These are phyloP conservation scores for Xerocomus potaroensis DNA, from an alignment of 768 basidiomycete species.

Conservation along the genomic window DNA sequence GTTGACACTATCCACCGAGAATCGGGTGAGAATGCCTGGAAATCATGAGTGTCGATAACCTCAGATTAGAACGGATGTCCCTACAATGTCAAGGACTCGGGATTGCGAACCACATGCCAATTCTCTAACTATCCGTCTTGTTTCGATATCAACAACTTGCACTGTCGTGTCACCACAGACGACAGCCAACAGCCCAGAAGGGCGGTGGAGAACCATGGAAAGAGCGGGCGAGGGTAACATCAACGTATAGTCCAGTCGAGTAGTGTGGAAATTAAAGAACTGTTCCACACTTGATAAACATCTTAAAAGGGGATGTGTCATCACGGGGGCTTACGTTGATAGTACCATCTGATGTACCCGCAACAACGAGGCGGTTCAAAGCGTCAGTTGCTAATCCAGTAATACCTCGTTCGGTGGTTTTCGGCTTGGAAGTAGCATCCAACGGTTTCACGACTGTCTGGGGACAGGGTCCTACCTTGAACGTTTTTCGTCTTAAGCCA, in stretches of 20 bases:
- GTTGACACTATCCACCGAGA: slow-evolving; percentile 90
- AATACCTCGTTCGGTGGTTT: slow-evolving; percentile 50
- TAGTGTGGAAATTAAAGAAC: slow-evolving; percentile 97
- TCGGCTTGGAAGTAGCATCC: slow-evolving; percentile 37
- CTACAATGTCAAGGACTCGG: slow-evolving; percentile 84
- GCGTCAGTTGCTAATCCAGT: slow-evolving; percentile 85
- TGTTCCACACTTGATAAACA: slow-evolving; percentile 29
- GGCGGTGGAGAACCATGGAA: slow-evolving; percentile 73
- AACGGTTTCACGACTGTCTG: slow-evolving; percentile 46
- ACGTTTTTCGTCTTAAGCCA: slow-evolving; percentile 78
- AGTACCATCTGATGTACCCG: slow-evolving; percentile 83
- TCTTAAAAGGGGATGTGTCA: neutral
- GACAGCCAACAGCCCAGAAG: slow-evolving; percentile 78
- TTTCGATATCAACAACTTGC: slow-evolving; percentile 89
- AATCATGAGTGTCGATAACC: neutral
- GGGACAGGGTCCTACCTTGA: slow-evolving; percentile 62
- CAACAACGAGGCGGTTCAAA: slow-evolving; percentile 76
- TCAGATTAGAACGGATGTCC: slow-evolving; percentile 22
- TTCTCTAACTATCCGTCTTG: slow-evolving; percentile 81
- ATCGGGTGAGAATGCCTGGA: slow-evolving; percentile 89
- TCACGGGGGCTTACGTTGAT: slow-evolving; percentile 61
- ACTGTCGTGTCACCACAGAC: slow-evolving; percentile 85
- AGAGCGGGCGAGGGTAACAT: slow-evolving; percentile 64
- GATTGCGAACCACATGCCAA: slow-evolving; percentile 72
- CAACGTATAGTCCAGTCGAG: slow-evolving; percentile 65